Percentiles rank a stretch among this genome's conserved stretches.
Conservation (phyloP, 106 monocot species). For the Xerophyta viscosa region DNA sequence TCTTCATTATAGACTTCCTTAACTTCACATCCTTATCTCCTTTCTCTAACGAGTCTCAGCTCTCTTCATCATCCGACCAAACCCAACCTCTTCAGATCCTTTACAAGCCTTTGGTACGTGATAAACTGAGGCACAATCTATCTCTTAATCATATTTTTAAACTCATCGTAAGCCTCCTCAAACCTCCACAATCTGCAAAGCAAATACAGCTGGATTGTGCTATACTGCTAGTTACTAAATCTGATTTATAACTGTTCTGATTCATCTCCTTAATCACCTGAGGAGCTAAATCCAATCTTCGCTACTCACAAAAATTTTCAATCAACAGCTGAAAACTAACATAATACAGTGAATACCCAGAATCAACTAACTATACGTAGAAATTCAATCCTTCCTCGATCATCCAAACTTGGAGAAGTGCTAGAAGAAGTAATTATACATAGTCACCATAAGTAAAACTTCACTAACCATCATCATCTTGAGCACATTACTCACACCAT, state of each 20-base stretch:
- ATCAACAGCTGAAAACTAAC: conserved; percentile 59
- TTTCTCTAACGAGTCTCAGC: conserved; percentile 32
- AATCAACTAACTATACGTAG: conserved; percentile 56
- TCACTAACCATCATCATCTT: conserved; percentile 61
- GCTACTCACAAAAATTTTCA: conserved; percentile 60
- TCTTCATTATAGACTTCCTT: conserved; percentile 51
- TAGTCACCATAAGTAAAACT: conserved; percentile 53
- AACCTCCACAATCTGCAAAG: conserved; percentile 39
- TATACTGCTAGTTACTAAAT: conserved; percentile 65
- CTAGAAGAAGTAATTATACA: conserved; percentile 83
- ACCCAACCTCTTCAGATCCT: conserved; percentile 46
- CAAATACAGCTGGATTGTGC: conserved; percentile 74
- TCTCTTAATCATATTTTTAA: conserved; percentile 62
- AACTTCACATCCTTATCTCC: conserved; percentile 17
- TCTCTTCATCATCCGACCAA: conserved; percentile 27
- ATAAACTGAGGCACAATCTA: conserved; percentile 69
- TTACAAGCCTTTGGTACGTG: conserved; percentile 48
- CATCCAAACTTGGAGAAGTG: conserved; percentile 46
- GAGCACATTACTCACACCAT: conserved; percentile 47
- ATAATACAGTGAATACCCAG: conserved; percentile 41
- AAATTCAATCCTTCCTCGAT: conserved; percentile 72
- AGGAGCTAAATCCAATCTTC: conserved; percentile 29
- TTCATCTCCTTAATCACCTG: conserved; percentile 78
- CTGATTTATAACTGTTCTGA: conserved; percentile 48
- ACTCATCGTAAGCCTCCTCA: conserved; percentile 66